Base-by-base conservation (phyloP, 2,329 filamentous ascomycete genomes). In the Diaporthe australafricana region DNA sequence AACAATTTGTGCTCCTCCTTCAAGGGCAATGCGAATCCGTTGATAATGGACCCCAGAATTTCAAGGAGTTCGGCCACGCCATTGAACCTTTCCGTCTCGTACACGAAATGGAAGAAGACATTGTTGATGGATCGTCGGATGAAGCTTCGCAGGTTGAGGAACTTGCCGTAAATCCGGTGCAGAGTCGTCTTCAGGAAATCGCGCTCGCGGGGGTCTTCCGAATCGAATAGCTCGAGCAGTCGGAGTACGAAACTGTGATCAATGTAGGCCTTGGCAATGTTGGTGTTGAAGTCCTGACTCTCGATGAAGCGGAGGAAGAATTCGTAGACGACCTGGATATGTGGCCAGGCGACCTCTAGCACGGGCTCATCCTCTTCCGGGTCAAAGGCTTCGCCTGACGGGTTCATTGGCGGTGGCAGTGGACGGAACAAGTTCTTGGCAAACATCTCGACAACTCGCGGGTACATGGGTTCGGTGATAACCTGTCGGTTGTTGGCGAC, bases 1-100 rank as follows among this genome's bases (percentile, higher is more conserved):
- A 99, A 99, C 35, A 98, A 90, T 85, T 99, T 99, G 86, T 99
- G 96, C 81, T 99, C 96, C 80, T 99, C 96, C 84, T 99, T 99
- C 68, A 99, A 87, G 16, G 96, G 96, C 70, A 99, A 86, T 27
- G 96, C 96, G 80, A 99, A 99, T 56, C 96, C 96, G 81, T 99
- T 99, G 87, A 99, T 99, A 79, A 99, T 99, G 75, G 96, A 98
- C 38, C 96, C 96, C 66, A 99, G 87, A 76, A 99, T 99, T 81
- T 99, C 96, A 45, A 99, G 88, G 38, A 99, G 87, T 82, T 99
- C 96, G 3, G 96, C 96, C 79, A 99, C 98, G 68, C 96, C 96
- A 78, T 99, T 99, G 86, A 99, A 98, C 72, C 96, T 90, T 83
- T 99, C 96, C 5, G 96, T 99, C 84, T 99, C 96, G 81, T 99